A percentile compares a stretch with the other conserved stretches of the same genome.
phyloP scores from a whole-genome alignment of 352 stramenopile genomes.

The Pythium phragmitis region DNA sequence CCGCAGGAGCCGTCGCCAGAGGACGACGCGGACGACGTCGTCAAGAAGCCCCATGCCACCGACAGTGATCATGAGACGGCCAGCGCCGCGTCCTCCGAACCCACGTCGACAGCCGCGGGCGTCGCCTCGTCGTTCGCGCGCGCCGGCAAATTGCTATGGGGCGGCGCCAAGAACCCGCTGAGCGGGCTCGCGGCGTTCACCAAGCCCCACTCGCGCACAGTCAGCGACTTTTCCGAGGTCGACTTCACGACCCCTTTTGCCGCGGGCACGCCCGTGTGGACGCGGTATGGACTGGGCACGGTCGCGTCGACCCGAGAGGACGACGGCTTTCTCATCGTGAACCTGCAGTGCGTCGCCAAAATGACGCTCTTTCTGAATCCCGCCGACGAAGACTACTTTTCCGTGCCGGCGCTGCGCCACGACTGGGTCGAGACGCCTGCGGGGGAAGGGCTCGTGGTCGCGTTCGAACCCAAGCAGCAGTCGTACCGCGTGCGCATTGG shows the following conservation, averaged over 20 bases:
- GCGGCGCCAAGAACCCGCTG: slow-evolving; percentile 31
- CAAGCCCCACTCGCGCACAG: slow-evolving; percentile 37
- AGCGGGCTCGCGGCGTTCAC: slow-evolving; percentile 24
- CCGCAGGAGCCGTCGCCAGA: slow-evolving; percentile 14
- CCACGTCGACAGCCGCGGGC: slow-evolving; percentile 18
- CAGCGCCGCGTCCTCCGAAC: slow-evolving; percentile 23
- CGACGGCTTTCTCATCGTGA: slow-evolving; percentile 52
- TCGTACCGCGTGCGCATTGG: slow-evolving; percentile 55
- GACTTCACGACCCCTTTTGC: slow-evolving; percentile 38
- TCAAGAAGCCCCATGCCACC: slow-evolving; percentile 32
- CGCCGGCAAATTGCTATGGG: slow-evolving; percentile 58
- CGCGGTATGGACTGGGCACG: slow-evolving; percentile 62
- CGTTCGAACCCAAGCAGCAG: slow-evolving; percentile 47
- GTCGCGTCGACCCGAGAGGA: slow-evolving; percentile 47
- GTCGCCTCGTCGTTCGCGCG: slow-evolving; percentile 58
- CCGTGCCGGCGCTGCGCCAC: slow-evolving; percentile 51
- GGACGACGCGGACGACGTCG: slow-evolving; percentile 20
- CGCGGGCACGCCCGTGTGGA: slow-evolving; percentile 50
- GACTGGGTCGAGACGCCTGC: slow-evolving; percentile 62
- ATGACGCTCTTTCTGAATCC: slow-evolving; percentile 38
- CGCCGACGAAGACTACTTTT: slow-evolving; percentile 45
- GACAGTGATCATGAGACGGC: slow-evolving; percentile 56
- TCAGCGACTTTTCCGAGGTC: slow-evolving; percentile 44
- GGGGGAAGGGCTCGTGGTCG: slow-evolving; percentile 52
- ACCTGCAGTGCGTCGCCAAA: slow-evolving; percentile 40